Evolutionary conservation across 1,139 yeast genomes (phyloP).

Genomic region (Yamadazyma mexicana): DNA sequence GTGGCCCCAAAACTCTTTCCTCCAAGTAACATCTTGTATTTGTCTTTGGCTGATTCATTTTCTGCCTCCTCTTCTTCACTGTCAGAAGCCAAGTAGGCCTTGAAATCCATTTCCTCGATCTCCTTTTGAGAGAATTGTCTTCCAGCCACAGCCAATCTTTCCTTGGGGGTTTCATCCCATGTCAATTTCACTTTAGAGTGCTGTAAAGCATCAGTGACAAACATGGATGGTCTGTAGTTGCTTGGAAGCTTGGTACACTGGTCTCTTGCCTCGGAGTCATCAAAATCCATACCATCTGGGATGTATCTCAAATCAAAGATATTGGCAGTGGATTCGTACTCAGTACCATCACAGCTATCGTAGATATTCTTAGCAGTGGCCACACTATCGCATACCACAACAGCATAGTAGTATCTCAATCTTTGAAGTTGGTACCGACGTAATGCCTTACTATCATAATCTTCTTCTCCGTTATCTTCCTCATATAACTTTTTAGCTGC

Average conservation of each 20-base stretch:
- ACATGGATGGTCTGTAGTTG: slow-evolving; percentile 76
- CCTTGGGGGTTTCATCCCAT: slow-evolving; percentile 98
- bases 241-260: slow-evolving; percentile 70
- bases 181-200: slow-evolving; percentile 91
- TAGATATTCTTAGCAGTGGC: slow-evolving; percentile 75
- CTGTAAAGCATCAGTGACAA: slow-evolving; percentile 91
- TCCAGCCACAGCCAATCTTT: slow-evolving; percentile 74
- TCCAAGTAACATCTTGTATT: slow-evolving; percentile 65
- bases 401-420: slow-evolving; percentile 86
- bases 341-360: slow-evolving; percentile 89
- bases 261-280: slow-evolving; percentile 70
- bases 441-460: slow-evolving; percentile 67
- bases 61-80: slow-evolving; percentile 56
- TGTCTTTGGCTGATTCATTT: slow-evolving; percentile 43
- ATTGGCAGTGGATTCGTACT: slow-evolving; percentile 94
- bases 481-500: slow-evolving; percentile 70
- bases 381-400: slow-evolving; percentile 80
- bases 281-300: slow-evolving; percentile 89
- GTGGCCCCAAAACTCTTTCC: slow-evolving; percentile 38
- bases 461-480: slow-evolving; percentile 70
- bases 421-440: slow-evolving; percentile 87
- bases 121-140: slow-evolving; percentile 88
- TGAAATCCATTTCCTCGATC: slow-evolving; percentile 93
- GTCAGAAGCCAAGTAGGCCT: slow-evolving; percentile 92
- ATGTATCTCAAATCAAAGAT: slow-evolving; percentile 88